Evolutionary conservation across 768 basidiomycete species (phyloP), one percentile per base, ranked within the genome.

Genomic region (Boletus vinaceobasis): DNA sequence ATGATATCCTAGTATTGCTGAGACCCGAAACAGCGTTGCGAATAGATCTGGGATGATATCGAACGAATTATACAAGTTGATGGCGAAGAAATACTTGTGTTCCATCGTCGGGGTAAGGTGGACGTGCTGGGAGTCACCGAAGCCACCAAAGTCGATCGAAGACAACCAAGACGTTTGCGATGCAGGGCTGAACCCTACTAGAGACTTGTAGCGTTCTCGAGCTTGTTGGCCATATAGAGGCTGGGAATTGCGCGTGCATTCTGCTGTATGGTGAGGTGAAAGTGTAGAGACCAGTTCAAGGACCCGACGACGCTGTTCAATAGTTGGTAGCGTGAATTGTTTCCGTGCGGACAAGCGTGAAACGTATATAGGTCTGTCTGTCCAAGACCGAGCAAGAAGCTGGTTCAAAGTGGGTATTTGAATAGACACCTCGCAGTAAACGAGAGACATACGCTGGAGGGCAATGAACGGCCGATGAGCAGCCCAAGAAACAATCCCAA

Each of bases 51-150:
- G 95, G 61, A 98, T 95, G 70, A 98, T 77, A 74, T 97, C 94
- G 83, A 98, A 99, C 13, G 95, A 98, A 78, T 99, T 99, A 80
- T 98, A 98, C 55, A 98, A 79, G 74, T 99, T 99, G 81, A 99
- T 98, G 56, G 93, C 96, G 73, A 99, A 97, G 74, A 93, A 98
- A 71, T 98, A 99, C 71, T 99, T 98, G 83, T 99, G 97, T 60
- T 88, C 82, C 65, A 77, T 79, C 11, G 79, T 68, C 27, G 77
- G 70, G 19, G 71, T 60, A 21, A 68, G 70, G 44, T 71, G 67
- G 62, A 65, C 71, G 50, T 73, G 72, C 42, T 76, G 73, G 26
- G 70, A 64, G 53, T 75, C 72, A 53, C 79, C 74, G 33, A 80
- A 74, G 53, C 65, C 60, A 45, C 67, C 66, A 50, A 77, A 52